Percentiles rank a stretch among this genome's conserved stretches.
Evolutionary conservation across 176 grass and related monocot species (phyloP).

Genomic region (Rhynchospora tenuis): DNA sequence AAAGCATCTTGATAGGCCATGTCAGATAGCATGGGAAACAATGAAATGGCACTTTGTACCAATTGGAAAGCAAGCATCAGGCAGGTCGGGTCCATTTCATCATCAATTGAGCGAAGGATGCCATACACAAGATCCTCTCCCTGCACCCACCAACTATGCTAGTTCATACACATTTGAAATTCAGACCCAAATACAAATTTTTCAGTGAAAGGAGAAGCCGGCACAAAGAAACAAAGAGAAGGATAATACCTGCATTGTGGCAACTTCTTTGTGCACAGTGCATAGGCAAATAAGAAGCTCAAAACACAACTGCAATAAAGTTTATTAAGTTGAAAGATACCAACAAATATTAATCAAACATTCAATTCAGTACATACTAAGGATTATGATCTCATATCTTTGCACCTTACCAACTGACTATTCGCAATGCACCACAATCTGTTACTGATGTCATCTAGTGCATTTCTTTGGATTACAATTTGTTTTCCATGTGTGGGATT

Average conservation of each 20-base stretch:
- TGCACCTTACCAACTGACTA: neutral
- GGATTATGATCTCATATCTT: neutral
- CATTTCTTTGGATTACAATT: neutral
- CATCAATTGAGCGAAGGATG: conserved; percentile 76
- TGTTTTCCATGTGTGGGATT: neutral
- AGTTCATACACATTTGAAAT: conserved; percentile 20
- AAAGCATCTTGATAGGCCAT: conserved; percentile 56
- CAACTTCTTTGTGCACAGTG: conserved; percentile 51
- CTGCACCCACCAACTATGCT: conserved; percentile 35
- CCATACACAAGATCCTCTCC: conserved; percentile 59
- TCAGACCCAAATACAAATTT: neutral
- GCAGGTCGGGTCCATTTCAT: conserved; percentile 84
- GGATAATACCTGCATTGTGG: conserved; percentile 54
- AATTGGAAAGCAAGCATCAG: conserved; percentile 74
- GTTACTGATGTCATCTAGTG: neutral
- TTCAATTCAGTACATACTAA: neutral
- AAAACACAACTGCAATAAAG: conserved; percentile 64
- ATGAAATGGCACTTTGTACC: conserved; percentile 48
- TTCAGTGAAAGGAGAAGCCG: neutral
- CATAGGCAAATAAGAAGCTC: conserved; percentile 63
- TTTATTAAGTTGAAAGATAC: conserved; percentile 3
- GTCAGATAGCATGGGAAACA: conserved; percentile 59
- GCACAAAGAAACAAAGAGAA: conserved; percentile 14
- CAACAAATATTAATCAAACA: neutral
- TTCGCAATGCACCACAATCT: neutral